Evolutionary conservation across 2,329 filamentous ascomycete genomes (phyloP).

Genomic region (Diaporthe helianthi): DNA sequence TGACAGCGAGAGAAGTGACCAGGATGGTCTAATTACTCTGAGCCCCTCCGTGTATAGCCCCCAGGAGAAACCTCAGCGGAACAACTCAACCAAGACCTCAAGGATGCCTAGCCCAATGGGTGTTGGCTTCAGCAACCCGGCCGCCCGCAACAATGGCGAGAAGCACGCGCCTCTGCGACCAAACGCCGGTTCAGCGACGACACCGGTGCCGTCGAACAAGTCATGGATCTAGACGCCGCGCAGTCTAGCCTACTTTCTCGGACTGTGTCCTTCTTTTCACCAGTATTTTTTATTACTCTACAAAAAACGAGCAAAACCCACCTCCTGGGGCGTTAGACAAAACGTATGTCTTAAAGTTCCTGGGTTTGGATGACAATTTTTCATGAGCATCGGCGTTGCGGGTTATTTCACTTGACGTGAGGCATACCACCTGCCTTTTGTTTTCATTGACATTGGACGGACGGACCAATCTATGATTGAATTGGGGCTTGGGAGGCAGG

Average conservation of each 20-base stretch:
- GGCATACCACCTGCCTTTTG: neutral
- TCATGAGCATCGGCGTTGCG: slow-evolving; percentile 32
- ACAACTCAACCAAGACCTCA: slow-evolving; percentile 42
- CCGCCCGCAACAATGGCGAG: slow-evolving; percentile 1
- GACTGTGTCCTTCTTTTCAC: slow-evolving; percentile 9
- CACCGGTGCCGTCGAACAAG: slow-evolving; percentile 22
- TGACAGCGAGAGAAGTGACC: slow-evolving; percentile 38
- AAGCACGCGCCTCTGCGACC: slow-evolving; percentile 27
- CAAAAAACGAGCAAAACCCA: slow-evolving; percentile 2
- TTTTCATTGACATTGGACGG: neutral
- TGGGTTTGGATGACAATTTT: neutral
- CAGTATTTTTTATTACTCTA: slow-evolving; percentile 1
- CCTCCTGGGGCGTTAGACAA: slow-evolving; percentile 1
- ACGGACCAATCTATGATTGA: slow-evolving; percentile 8
- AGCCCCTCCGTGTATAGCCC: slow-evolving; percentile 62
- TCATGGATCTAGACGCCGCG: slow-evolving; percentile 31
- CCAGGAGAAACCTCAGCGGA: slow-evolving; percentile 31
- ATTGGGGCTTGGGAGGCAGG: neutral
- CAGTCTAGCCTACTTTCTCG: slow-evolving; percentile 9
- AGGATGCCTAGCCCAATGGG: slow-evolving; percentile 53
- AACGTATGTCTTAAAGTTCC: slow-evolving; percentile 15
- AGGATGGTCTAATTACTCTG: slow-evolving; percentile 45
- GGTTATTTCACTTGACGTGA: slow-evolving; percentile 25
- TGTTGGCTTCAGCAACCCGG: slow-evolving; percentile 49
- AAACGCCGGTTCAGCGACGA: slow-evolving; percentile 12